Percentiles rank a stretch among this genome's conserved stretches.
Evolutionary conservation across 306 rosid genomes (phyloP).

Genomic region (Quercus suber): DNA sequence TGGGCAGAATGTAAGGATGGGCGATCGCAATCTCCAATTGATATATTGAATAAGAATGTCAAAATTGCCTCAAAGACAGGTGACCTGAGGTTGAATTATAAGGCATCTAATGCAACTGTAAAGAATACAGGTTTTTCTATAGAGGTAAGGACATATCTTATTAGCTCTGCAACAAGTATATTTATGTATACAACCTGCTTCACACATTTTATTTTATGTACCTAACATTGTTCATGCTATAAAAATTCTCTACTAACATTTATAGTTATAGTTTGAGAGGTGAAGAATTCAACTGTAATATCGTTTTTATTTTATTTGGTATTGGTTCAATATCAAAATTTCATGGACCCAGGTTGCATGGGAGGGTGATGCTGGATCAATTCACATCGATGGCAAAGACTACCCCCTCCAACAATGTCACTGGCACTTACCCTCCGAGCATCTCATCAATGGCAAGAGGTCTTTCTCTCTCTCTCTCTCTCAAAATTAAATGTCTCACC

Average conservation of each 20-base stretch:
- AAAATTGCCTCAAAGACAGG: slow-evolving; percentile 28
- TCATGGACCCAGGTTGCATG: slow-evolving; percentile 36
- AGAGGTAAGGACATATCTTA: background rate
- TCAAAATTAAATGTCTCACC: too few relatives aligned
- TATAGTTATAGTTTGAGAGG: too few relatives aligned
- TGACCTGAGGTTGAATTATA: slow-evolving; percentile 28
- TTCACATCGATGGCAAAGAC: slow-evolving; percentile 43
- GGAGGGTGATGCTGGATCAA: slow-evolving; percentile 53
- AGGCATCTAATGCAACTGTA: slow-evolving; percentile 42
- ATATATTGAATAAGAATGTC: slow-evolving; percentile 9
- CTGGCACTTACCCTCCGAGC: slow-evolving; percentile 82
- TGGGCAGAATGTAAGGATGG: background rate
- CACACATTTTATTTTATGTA: too few relatives aligned
- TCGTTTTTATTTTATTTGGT: too few relatives aligned
- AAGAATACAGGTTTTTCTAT: slow-evolving; percentile 51
- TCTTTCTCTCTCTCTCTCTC: slow-evolving; percentile 5
- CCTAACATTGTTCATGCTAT: too few relatives aligned
- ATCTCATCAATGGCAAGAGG: slow-evolving; percentile 61
- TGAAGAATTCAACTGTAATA: too few relatives aligned
- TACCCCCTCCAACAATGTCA: slow-evolving; percentile 57
- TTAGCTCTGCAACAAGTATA: too few relatives aligned
- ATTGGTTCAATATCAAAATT: background rate
- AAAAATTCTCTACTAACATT: too few relatives aligned
- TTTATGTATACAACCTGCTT: too few relatives aligned
- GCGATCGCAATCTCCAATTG: background rate